A percentile compares a stretch with the other conserved stretches of the same genome.
phyloP scores from a whole-genome alignment of 2,329 filamentous ascomycete species.

The Zymoseptoria passerinii region DNA sequence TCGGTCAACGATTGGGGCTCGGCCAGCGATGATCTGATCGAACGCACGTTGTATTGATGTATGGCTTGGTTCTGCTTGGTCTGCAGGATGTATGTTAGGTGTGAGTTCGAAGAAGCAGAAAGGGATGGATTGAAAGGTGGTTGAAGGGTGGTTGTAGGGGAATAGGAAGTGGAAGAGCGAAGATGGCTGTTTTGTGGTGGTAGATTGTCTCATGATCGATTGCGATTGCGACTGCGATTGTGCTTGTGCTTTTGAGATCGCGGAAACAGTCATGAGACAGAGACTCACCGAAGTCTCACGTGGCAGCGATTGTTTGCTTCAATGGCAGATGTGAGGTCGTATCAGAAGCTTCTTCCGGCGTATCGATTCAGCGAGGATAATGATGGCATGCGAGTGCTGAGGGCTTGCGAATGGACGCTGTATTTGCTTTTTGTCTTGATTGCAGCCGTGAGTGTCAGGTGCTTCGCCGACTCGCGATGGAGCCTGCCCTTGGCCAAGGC shows the following conservation, averaged over 20 bases:
- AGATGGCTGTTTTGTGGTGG: not conserved
- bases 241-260: not conserved
- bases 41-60: not conserved
- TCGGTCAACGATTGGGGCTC: constrained; percentile 1
- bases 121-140: not conserved
- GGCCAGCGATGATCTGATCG: not conserved
- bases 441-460: not conserved
- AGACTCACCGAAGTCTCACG: not conserved
- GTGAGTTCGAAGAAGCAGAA: not conserved
- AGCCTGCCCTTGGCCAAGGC: not conserved
- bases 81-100: not conserved
- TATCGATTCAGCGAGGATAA: not conserved
- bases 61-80: not conserved
- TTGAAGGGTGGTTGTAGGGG: not conserved
- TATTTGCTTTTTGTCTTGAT: not conserved
- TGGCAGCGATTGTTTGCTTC: not conserved
- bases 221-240: not conserved
- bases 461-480: no score
- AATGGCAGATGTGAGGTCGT: not conserved
- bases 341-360: not conserved
- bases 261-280: not conserved
- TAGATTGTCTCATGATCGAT: not conserved
- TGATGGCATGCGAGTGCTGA: not conserved
- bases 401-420: not conserved
- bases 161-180: not conserved